Conservation (phyloP, 2,329 filamentous ascomycete genomes). For the Pseudopyricularia javanii region DNA sequence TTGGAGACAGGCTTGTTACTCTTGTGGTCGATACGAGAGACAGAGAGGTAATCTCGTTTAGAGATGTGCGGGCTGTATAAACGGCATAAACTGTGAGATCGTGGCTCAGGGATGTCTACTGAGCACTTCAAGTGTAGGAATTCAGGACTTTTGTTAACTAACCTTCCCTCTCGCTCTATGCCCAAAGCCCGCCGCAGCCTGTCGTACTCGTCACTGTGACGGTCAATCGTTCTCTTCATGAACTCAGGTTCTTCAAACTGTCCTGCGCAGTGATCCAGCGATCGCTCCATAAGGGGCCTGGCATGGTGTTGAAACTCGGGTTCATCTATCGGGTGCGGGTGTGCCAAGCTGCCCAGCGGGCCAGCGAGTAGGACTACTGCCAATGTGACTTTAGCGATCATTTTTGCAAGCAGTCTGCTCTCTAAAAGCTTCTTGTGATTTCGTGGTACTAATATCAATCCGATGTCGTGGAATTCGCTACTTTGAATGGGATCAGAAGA, state of each 20-base stretch:
- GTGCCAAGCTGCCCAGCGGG: constrained; percentile 11
- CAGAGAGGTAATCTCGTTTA: constrained; percentile 16
- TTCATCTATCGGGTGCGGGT: constrained; percentile 14
- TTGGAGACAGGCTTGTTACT: constrained; percentile 16
- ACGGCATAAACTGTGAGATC: too few species aligned
- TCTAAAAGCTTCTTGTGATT: too few species aligned
- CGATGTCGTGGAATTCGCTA: too few species aligned
- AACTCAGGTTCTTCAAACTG: constrained; percentile 14
- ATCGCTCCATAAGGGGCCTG: constrained; percentile 13
- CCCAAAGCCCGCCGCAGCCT: constrained; percentile 12
- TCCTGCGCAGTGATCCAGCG: constrained; percentile 14
- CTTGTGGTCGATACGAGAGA: constrained; percentile 17
- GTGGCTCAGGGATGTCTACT: neutral
- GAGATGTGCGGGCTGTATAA: constrained; percentile 9
- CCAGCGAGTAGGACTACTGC: constrained; percentile 12
- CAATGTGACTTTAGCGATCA: constrained; percentile 12
- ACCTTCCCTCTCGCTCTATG: constrained; percentile 8
- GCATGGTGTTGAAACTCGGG: constrained; percentile 10
- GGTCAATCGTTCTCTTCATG: constrained; percentile 14
- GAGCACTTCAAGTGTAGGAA: neutral
- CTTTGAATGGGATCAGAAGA: too few species aligned
- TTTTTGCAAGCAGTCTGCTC: too few species aligned
- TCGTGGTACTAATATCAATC: too few species aligned
- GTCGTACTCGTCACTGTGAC: constrained; percentile 13
- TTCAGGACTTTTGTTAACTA: neutral